Evolutionary conservation across 306 rosid genomes (phyloP).

Genomic region (Pueraria montana): DNA sequence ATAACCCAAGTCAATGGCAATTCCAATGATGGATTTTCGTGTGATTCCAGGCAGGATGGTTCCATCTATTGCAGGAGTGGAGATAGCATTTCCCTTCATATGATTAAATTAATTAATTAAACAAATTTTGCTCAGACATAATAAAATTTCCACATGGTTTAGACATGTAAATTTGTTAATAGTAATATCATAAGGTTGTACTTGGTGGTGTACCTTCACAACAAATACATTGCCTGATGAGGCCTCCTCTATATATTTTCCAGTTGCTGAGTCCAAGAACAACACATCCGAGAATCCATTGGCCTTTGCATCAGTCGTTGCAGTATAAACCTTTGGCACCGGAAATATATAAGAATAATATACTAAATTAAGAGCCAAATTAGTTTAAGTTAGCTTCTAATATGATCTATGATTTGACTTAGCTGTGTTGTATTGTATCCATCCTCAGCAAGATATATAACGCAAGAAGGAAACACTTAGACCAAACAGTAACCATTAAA

Average conservation of each 20-base stretch:
- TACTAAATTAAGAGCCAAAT: neutral
- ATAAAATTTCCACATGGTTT: no score
- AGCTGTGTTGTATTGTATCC: no score
- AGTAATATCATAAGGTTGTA: no score
- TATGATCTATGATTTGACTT: no score
- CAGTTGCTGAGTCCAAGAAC: slow-evolving; percentile 64
- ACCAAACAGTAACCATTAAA: no score
- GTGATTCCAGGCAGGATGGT: slow-evolving; percentile 59
- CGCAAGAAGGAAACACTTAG: no score
- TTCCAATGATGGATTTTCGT: slow-evolving; percentile 52
- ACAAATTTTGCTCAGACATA: no score
- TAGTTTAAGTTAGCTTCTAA: no score
- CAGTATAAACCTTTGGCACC: slow-evolving; percentile 43
- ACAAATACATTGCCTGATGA: slow-evolving; percentile 61
- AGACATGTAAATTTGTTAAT: no score
- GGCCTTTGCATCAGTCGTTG: slow-evolving; percentile 56
- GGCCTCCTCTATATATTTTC: slow-evolving; percentile 61
- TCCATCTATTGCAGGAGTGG: slow-evolving; percentile 62
- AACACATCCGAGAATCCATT: slow-evolving; percentile 66
- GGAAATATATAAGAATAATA: neutral
- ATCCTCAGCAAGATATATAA: no score
- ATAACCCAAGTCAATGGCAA: slow-evolving; percentile 65
- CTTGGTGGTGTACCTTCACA: slow-evolving; percentile 64
- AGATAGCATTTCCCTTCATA: slow-evolving; percentile 60
- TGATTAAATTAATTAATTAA: neutral